Evolutionary conservation across 768 basidiomycete genomes (phyloP).

Genomic region (Collybia nuda): DNA sequence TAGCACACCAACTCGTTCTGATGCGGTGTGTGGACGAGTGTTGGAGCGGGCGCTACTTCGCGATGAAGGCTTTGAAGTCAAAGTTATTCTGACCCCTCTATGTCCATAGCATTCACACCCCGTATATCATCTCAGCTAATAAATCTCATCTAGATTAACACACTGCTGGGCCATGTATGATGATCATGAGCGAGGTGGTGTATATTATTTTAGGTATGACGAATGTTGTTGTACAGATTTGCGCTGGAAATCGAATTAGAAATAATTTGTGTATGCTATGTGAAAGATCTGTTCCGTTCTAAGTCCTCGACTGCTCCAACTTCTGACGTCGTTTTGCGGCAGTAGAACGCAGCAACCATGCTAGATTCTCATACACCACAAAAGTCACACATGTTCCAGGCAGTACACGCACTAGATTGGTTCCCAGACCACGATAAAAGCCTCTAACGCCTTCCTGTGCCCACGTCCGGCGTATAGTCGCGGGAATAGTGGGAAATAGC

Average conservation of each 20-base stretch:
- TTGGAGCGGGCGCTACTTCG: constrained; percentile 10
- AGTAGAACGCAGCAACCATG: constrained; percentile 73
- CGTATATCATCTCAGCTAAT: too few species aligned
- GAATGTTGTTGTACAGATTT: neutral
- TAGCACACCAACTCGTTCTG: constrained; percentile 15
- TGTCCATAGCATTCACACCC: too few species aligned
- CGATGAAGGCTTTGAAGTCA: constrained; percentile 15
- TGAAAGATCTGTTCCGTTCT: neutral
- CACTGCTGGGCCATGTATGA: neutral
- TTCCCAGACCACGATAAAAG: constrained; percentile 94
- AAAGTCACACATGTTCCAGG: constrained; percentile 98
- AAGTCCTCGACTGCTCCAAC: constrained; percentile 1
- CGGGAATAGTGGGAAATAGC: constrained; percentile 81
- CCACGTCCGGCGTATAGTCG: constrained; percentile 81
- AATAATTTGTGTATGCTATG: neutral
- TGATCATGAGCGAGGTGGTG: neutral
- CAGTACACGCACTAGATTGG: constrained; percentile 90
- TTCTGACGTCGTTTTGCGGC: constrained; percentile 44
- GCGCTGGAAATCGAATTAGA: neutral
- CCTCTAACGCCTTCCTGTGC: constrained; percentile 75
- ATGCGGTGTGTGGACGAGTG: constrained; percentile 14
- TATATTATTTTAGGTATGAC: neutral
- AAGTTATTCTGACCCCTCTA: constrained; percentile 12
- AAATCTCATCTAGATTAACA: neutral
- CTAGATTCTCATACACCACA: constrained; percentile 93